These are phyloP conservation scores for Trametes cingulata DNA, from an alignment of 768 basidiomycete species.

Conservation along the genomic window DNA sequence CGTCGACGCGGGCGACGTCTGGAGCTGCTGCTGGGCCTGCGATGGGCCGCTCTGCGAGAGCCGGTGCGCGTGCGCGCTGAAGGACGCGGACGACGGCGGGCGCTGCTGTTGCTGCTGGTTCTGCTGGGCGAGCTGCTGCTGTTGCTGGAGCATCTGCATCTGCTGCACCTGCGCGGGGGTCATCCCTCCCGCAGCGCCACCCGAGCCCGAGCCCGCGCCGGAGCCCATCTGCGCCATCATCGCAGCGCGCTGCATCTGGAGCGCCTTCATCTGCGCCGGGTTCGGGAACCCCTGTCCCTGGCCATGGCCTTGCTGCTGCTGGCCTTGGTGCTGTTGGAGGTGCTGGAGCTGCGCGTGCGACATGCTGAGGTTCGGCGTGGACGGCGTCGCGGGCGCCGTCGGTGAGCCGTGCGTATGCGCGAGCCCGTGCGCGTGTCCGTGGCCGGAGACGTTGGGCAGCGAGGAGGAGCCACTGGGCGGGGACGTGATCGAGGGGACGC, in stretches of 20 bases:
- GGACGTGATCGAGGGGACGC: conserved; percentile 1
- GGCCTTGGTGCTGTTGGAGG: neutral
- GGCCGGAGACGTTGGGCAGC: conserved; percentile 12
- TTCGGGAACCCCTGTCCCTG: conserved; percentile 8
- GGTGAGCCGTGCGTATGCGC: conserved; percentile 2
- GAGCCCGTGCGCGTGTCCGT: no score
- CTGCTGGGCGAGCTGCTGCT: conserved; percentile 16
- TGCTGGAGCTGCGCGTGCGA: no score
- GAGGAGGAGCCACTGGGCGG: conserved; percentile 11
- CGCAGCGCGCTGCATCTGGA: conserved; percentile 33
- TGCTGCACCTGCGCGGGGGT: conserved; percentile 28
- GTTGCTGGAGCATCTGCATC: conserved; percentile 26
- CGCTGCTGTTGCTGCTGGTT: conserved; percentile 13
- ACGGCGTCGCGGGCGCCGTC: neutral
- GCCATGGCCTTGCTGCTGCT: conserved; percentile 1
- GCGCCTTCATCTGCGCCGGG: conserved; percentile 18
- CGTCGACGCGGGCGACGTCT: conserved; percentile 14
- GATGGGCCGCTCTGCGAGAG: conserved; percentile 14
- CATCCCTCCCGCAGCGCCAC: conserved; percentile 13
- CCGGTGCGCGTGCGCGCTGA: conserved; percentile 17
- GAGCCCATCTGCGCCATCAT: conserved; percentile 16
- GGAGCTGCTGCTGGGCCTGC: conserved; percentile 16
- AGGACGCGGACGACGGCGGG: conserved; percentile 23
- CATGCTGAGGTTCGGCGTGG: conserved; percentile 7
- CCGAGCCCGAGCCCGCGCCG: conserved; percentile 1